Conservation (phyloP, 305 asterid genomes). For the Fraxinus baroniana region DNA sequence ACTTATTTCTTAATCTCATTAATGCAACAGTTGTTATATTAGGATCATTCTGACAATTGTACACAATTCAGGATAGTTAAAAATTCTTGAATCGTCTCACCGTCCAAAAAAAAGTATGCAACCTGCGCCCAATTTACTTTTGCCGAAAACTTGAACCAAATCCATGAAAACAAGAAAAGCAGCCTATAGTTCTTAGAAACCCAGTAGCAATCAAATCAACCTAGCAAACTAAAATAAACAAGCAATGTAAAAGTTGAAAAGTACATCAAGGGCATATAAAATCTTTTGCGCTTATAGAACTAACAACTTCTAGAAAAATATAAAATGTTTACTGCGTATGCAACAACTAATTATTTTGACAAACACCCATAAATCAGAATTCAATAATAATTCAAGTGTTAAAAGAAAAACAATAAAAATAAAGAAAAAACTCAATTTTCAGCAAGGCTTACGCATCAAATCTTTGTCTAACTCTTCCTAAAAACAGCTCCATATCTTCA, state of each 20-base stretch:
- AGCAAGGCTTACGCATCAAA: constrained; percentile 61
- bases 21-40: not conserved
- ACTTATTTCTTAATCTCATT: not conserved
- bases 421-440: not conserved
- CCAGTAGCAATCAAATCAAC: not conserved
- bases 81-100: not conserved
- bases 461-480: constrained; percentile 66
- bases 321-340: not conserved
- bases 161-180: not conserved
- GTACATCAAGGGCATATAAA: not conserved
- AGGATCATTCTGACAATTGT: not conserved
- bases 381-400: not conserved
- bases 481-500: constrained; percentile 59
- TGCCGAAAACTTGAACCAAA: not conserved
- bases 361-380: not conserved
- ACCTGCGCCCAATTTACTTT: not conserved
- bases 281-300: not conserved
- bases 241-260: not conserved
- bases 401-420: not conserved
- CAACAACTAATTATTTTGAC: not conserved
- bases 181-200: not conserved
- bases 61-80: not conserved
- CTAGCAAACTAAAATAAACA: not conserved
- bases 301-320: not conserved
- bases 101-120: not conserved